These are phyloP conservation scores for Meyerozyma elateridarum DNA, from an alignment of 1,139 yeast species.

Conservation along the genomic window DNA sequence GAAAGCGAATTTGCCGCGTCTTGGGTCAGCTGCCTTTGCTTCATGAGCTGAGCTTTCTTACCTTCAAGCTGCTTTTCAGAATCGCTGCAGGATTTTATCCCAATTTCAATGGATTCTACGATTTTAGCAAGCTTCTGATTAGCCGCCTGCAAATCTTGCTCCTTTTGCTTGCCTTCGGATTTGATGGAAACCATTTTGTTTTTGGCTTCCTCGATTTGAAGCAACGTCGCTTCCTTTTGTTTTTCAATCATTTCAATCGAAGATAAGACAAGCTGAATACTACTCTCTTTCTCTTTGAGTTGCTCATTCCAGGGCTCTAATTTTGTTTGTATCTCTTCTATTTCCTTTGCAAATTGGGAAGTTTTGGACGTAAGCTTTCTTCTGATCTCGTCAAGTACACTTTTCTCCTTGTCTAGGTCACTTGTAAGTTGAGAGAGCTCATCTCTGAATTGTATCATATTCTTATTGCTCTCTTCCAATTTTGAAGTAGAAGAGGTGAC, in stretches of 20 bases:
- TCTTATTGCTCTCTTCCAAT: slow-evolving; percentile 41
- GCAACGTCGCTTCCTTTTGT: slow-evolving; percentile 39
- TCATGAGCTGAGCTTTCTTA: slow-evolving; percentile 51
- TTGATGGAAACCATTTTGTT: slow-evolving; percentile 44
- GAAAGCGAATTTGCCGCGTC: slow-evolving; percentile 61
- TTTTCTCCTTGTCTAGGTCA: slow-evolving; percentile 50
- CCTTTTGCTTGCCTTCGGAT: slow-evolving; percentile 51
- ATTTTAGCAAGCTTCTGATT: slow-evolving; percentile 45
- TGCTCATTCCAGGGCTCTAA: slow-evolving; percentile 83
- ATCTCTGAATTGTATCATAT: slow-evolving; percentile 33
- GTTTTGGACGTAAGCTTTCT: slow-evolving; percentile 70
- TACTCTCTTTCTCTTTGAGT: slow-evolving; percentile 61
- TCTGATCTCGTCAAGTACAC: slow-evolving; percentile 57
- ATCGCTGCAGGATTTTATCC: slow-evolving; percentile 51
- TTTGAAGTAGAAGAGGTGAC: slow-evolving; percentile 43
- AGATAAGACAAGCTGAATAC: slow-evolving; percentile 60
- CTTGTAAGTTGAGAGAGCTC: slow-evolving; percentile 44
- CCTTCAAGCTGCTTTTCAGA: slow-evolving; percentile 46
- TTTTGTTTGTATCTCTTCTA: slow-evolving; percentile 57
- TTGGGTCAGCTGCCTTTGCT: slow-evolving; percentile 56
- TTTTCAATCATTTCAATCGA: slow-evolving; percentile 57
- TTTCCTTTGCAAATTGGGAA: slow-evolving; percentile 54
- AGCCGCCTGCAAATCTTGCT: slow-evolving; percentile 37
- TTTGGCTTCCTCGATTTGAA: slow-evolving; percentile 45
- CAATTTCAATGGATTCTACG: slow-evolving; percentile 50